phyloP scores from a whole-genome alignment of 352 stramenopile species.

The Phytophthora colocasiae region DNA sequence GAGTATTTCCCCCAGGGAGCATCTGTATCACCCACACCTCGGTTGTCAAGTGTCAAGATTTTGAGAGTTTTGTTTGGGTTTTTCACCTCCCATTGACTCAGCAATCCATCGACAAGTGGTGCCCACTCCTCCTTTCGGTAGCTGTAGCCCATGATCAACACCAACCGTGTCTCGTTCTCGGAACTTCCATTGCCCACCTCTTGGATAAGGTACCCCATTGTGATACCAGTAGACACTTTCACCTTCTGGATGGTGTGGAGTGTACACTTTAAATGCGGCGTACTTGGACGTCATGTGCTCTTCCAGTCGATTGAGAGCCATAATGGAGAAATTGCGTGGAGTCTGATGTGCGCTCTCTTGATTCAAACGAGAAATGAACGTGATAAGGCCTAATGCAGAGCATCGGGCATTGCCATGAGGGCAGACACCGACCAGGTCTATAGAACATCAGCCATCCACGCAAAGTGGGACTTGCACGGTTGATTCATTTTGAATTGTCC shows the following conservation, averaged over 20 bases:
- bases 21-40: conserved; percentile 57
- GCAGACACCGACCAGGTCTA: neutral
- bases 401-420: too few relatives aligned
- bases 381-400: too few relatives aligned
- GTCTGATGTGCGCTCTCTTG: neutral
- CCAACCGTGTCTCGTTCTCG: conserved; percentile 36
- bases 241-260: conserved; percentile 36
- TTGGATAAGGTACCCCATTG: conserved; percentile 58
- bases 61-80: conserved; percentile 33
- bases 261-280: conserved; percentile 38
- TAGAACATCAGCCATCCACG: conserved; percentile 20
- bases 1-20: conserved; percentile 63
- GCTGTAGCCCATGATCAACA: conserved; percentile 57
- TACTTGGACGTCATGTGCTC: conserved; percentile 55
- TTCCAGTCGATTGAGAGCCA: conserved; percentile 41
- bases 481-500: conserved; percentile 3
- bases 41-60: conserved; percentile 70
- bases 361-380: conserved; percentile 25
- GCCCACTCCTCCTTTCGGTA: conserved; percentile 55
- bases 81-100: conserved; percentile 36
- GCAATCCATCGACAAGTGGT: conserved; percentile 36
- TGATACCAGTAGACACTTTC: conserved; percentile 50
- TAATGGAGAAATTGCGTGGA: conserved; percentile 5
- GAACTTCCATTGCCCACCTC: conserved; percentile 28
- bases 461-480: conserved; percentile 18